phyloP scores from a whole-genome alignment of 345 rosid species.

The Bretschneidera sinensis region DNA sequence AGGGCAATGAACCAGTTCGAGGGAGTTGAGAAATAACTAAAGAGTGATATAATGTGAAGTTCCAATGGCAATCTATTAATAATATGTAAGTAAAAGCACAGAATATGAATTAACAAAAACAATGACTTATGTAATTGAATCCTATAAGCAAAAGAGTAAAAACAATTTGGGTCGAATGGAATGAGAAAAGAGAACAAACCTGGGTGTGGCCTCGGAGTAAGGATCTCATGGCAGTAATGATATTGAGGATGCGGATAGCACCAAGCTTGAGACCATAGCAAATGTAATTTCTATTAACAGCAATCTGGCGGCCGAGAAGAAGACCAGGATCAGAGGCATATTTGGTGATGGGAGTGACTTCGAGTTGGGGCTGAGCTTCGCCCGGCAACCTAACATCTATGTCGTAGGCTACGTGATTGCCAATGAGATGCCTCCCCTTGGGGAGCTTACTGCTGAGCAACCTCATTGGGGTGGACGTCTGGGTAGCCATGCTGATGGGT shows the following conservation, averaged over 20 bases:
- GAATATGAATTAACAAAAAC: background rate
- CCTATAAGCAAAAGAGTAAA: background rate
- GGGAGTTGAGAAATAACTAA: background rate
- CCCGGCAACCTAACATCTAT: conserved; percentile 50
- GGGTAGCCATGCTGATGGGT: conserved; percentile 13
- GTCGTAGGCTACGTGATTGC: conserved; percentile 46
- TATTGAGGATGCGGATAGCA: conserved; percentile 65
- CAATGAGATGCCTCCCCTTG: conserved; percentile 50
- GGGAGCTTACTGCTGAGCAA: conserved; percentile 56
- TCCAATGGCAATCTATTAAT: background rate
- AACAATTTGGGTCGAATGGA: background rate
- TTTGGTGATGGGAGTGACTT: conserved; percentile 75
- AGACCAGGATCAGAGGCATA: conserved; percentile 66
- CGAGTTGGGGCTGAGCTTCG: conserved; percentile 71
- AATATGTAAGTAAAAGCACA: background rate
- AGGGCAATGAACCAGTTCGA: background rate
- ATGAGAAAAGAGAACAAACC: conserved; percentile 41
- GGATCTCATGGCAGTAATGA: conserved; percentile 65
- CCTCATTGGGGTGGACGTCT: conserved; percentile 30
- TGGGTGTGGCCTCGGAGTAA: conserved; percentile 69
- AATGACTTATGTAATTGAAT: background rate
- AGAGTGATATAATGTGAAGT: background rate
- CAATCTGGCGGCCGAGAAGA: conserved; percentile 70
- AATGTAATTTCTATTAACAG: conserved; percentile 66
- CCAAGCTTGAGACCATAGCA: conserved; percentile 79